Evolutionary conservation across 768 basidiomycete genomes (phyloP).

Genomic region (Amanita subjunquillea): DNA sequence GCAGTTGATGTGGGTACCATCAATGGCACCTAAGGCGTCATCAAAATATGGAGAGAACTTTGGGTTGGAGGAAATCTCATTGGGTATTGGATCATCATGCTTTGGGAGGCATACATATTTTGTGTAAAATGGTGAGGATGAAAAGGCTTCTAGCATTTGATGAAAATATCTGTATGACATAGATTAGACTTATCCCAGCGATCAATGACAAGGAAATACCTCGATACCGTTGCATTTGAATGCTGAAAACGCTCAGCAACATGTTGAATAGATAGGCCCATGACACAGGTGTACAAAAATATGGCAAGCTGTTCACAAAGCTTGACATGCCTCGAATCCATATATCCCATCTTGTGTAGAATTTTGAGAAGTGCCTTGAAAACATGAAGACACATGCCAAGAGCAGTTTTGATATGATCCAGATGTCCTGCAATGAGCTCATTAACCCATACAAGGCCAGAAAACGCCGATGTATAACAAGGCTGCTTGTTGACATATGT

Average conservation of each 20-base stretch:
- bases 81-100: conserved; percentile 9
- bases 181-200: neutral
- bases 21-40: conserved; percentile 19
- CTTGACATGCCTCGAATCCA: conserved; percentile 6
- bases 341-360: neutral
- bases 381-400: neutral
- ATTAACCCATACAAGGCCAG: neutral
- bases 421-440: neutral
- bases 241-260: conserved; percentile 19
- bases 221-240: conserved; percentile 19
- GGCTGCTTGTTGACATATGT: neutral
- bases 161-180: neutral
- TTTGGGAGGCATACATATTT: neutral
- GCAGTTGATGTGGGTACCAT: conserved; percentile 21
- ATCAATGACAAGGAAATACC: conserved; percentile 9
- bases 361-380: neutral
- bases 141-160: neutral
- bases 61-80: conserved; percentile 17
- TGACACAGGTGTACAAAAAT: conserved; percentile 16
- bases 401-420: neutral
- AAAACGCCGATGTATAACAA: neutral
- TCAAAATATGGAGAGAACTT: conserved; percentile 23
- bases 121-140: neutral
- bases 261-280: conserved; percentile 11
- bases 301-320: conserved; percentile 15